Conservation (phyloP, 228 moss, liverwort and hornwort genomes). For the Sphagnum fallax region DNA sequence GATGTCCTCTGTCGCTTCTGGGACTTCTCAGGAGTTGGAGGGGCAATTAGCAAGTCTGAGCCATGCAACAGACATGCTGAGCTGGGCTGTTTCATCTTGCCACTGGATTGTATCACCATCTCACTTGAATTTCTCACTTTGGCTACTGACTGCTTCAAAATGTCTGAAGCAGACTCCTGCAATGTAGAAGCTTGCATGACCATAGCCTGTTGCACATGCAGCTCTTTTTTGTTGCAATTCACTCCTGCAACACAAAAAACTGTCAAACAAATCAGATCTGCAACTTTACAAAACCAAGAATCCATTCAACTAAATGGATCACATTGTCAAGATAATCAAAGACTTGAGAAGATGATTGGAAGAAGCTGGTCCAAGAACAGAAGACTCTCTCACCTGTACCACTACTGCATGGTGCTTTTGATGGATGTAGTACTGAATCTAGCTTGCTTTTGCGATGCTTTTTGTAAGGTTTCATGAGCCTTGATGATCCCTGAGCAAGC, state of each 20-base stretch:
- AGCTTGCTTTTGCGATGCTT: background rate
- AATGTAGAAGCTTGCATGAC: slow-evolving; percentile 14
- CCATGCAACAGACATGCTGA: slow-evolving; percentile 5
- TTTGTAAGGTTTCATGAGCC: background rate
- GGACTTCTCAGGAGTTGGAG: slow-evolving; percentile 31
- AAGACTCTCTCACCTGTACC: background rate
- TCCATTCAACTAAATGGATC: background rate
- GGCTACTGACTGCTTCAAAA: slow-evolving; percentile 7
- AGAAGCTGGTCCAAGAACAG: background rate
- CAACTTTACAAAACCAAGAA: too few relatives aligned
- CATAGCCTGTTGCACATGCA: slow-evolving; percentile 1
- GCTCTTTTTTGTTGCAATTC: too few relatives aligned
- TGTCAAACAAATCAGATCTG: too few relatives aligned
- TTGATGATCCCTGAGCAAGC: background rate
- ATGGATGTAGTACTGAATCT: background rate
- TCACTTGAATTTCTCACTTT: too few relatives aligned
- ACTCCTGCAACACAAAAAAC: too few relatives aligned
- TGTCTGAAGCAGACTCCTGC: slow-evolving; percentile 13
- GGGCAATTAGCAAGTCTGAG: slow-evolving; percentile 24
- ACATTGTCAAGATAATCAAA: background rate
- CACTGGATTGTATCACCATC: too few relatives aligned
- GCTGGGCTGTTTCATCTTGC: too few relatives aligned
- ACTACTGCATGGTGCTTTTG: background rate
- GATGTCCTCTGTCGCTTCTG: slow-evolving; percentile 34
- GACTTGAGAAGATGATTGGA: background rate